Base-by-base conservation (phyloP, 257 asterid species). In the Solanum chilense region DNA sequence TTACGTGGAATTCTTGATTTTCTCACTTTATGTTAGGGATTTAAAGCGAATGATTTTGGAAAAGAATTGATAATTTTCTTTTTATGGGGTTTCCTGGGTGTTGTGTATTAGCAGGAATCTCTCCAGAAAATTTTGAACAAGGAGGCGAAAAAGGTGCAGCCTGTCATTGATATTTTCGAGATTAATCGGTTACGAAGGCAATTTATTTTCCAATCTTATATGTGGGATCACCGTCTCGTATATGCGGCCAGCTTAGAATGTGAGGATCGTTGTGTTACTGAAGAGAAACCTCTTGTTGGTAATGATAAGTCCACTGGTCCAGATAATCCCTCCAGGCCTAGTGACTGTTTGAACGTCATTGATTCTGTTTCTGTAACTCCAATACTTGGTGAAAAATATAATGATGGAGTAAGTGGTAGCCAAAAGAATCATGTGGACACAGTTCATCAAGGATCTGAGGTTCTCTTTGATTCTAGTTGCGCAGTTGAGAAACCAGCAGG, bases 151-250 rank as follows among this genome's bases (percentile, higher is more conserved):
- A 91, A 90, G 45, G 98, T 94, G 75, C 96, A 92, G 87, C 94
- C 95, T 5, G 82, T 93, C 42, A 23, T 78, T 82, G 98, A 97
- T 90, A 92, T 94, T 86, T 92, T 97, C n/a, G 98, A 97, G 90
- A 92, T 97, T 88, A 95, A 94, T 93, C 94, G 89, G 71, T 90
- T 95, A 86, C 93, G 95, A 74, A 93, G 97, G 71, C 98, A 97
- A 85, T 90, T 95, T 66, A 84, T 95, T 49, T 90, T 94, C 90
- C 98, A 94, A 90, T 95, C 98, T 58, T 97, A 92, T 87, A 87
- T 94, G 89, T 97, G 99, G 99, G 99, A 97, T 90, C 96, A 90
- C 88, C 96, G 95, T 42, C 94, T 97, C 90, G 90, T 93, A 88
- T 86, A 91, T 66, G 94, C 96, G 35, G 93, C 95, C 76, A 90